Evolutionary conservation across 768 basidiomycete species (phyloP), one percentile per base, ranked within the genome.

Genomic region (Lyophyllum atratum): DNA sequence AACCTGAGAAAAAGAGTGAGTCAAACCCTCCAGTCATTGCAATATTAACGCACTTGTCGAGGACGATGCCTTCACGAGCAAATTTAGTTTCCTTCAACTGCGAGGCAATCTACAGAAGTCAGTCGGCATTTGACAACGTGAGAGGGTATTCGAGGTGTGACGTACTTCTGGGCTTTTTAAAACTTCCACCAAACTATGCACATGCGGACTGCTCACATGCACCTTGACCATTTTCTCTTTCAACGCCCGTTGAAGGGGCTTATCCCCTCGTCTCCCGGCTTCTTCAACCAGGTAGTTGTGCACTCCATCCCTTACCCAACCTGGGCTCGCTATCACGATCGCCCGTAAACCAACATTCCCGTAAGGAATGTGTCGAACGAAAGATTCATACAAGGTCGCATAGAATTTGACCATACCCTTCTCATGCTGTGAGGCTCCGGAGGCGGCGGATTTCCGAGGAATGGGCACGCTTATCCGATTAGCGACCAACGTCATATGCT

Each of bases 41-140:
- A 29, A 11, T 0, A 14, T 1, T 46, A 2, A 50, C 68, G 46
- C 60, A 93, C 95, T 81, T 95, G 69, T 98, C 95, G 2, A 98
- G 78, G 71, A 93, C 85, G 40, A 94, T 79, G 4, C 95, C 95
- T 72, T 98, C 97, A 37, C 90, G 79, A 0, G 95, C 95, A 72
- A 98, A 99, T 68, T 98, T 98, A 3, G 97, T 96, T 65, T 95
- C 94, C 68, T 93, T 95, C 58, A 96, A 72, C 60, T 89, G 92
- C 2, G 83, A 68, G 5, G 82, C 76, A 51, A 94, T 83, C 93
- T 94, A 59, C 8, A 34, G 40, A 22, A 11, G 15, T 10, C 17
- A 42, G 44, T 31, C 10, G 29, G 19, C 21, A 17, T 25, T 22
- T 45, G 15, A 28, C 12, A 10, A 15, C 17, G 8, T 9, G 34